These are phyloP conservation scores for Lathyrus aphaca DNA, from an alignment of 306 rosid genomes.

Conservation along the genomic window DNA sequence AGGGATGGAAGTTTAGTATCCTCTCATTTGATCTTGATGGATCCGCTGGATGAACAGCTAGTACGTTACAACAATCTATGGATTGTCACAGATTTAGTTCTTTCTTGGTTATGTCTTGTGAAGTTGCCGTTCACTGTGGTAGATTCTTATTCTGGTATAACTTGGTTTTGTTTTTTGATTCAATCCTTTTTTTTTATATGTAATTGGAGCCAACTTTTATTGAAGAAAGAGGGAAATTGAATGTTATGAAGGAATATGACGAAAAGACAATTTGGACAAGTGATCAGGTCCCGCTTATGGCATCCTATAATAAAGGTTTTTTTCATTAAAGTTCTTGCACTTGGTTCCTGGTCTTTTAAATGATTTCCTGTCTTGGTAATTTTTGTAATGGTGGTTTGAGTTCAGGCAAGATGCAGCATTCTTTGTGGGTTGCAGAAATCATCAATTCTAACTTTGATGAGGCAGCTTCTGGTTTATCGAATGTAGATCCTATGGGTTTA, in stretches of 20 bases:
- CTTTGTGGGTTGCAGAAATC: conserved; percentile 86
- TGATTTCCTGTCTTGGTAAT: conserved; percentile 31
- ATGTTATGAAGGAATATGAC: conserved; percentile 87
- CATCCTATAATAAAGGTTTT: conserved; percentile 87
- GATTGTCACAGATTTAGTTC: conserved; percentile 32
- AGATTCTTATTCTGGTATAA: conserved; percentile 20
- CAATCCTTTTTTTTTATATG: background rate
- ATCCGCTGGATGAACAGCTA: conserved; percentile 76
- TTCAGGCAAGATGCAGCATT: conserved; percentile 97
- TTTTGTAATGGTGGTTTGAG: conserved; percentile 38
- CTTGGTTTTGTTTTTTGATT: conserved; percentile 21
- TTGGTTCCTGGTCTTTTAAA: conserved; percentile 34
- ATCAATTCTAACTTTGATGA: conserved; percentile 61
- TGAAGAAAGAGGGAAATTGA: conserved; percentile 88
- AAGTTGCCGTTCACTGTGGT: conserved; percentile 23
- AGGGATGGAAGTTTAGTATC: conserved; percentile 62
- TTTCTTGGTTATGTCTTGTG: conserved; percentile 22
- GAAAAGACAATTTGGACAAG: conserved; percentile 98
- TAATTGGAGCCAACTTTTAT: conserved; percentile 63
- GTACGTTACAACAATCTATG: conserved; percentile 47
- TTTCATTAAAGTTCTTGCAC: conserved; percentile 31
- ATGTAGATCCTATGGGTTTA: conserved; percentile 68
- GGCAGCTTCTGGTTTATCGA: conserved; percentile 50
- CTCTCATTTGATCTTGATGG: conserved; percentile 87
- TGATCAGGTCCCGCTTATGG: conserved; percentile 90